Conservation (phyloP, 768 basidiomycete species). For the Lactifluus echinatus region DNA sequence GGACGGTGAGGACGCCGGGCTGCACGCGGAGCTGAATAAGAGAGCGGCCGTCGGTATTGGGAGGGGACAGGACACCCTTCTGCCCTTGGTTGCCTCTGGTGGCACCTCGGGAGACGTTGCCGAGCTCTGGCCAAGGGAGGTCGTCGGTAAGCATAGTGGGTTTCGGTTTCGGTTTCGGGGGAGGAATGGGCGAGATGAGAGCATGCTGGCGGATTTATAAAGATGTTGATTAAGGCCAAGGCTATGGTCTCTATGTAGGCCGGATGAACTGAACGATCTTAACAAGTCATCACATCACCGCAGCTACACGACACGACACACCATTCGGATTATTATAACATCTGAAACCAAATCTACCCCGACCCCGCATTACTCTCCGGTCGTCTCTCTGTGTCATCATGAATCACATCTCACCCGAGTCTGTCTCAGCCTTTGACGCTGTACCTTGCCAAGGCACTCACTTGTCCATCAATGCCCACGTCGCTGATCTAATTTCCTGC, state of each 20-base stretch:
- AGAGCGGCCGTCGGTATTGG: slow-evolving; percentile 69
- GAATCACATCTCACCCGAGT: too few relatives aligned
- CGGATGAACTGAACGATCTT: not conserved
- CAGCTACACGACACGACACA: too few relatives aligned
- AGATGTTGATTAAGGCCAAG: too few relatives aligned
- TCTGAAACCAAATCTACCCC: not conserved
- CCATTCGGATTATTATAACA: not conserved
- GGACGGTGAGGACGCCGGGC: slow-evolving; percentile 71
- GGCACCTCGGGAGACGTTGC: slow-evolving; percentile 77
- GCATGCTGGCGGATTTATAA: slow-evolving; percentile 10
- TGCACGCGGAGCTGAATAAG: slow-evolving; percentile 75
- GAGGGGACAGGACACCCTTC: slow-evolving; percentile 64
- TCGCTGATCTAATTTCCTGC: not conserved
- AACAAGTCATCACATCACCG: not conserved
- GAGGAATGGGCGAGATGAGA: slow-evolving; percentile 2
- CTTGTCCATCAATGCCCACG: not conserved
- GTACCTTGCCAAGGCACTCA: not conserved
- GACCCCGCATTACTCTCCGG: slow-evolving; percentile 1
- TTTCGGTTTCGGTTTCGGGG: slow-evolving; percentile 7
- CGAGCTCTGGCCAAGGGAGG: slow-evolving; percentile 79
- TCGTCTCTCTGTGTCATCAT: not conserved
- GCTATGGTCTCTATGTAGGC: too few relatives aligned
- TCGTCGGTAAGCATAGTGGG: slow-evolving; percentile 52
- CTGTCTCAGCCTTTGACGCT: not conserved
- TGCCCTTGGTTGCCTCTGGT: slow-evolving; percentile 82